phyloP scores from a whole-genome alignment of 257 asterid species.

The Ilex aquifolium region DNA sequence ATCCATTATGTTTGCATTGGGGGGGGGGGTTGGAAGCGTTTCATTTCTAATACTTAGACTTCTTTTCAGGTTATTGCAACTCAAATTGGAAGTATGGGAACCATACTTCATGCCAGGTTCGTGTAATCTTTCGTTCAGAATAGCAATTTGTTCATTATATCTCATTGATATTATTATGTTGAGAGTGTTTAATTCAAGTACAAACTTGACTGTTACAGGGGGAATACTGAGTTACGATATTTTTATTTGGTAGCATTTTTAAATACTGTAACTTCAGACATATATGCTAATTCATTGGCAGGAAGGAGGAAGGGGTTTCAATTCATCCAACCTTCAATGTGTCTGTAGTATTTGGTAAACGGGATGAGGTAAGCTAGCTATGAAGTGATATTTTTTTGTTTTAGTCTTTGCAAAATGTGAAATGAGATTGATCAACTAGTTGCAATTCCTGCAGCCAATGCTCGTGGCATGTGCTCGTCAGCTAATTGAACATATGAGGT shows the following conservation, averaged over 20 bases:
- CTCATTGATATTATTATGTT: neutral
- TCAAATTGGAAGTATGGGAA: slow-evolving; percentile 97
- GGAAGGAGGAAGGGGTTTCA: slow-evolving; percentile 86
- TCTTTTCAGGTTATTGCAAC: slow-evolving; percentile 68
- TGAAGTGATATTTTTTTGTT: neutral
- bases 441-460: slow-evolving; percentile 60
- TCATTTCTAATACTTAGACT: neutral
- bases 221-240: neutral
- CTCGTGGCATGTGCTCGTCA: slow-evolving; percentile 82
- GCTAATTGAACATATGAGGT: slow-evolving; percentile 85
- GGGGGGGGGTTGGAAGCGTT: neutral
- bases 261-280: neutral
- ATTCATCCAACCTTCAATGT: slow-evolving; percentile 68
- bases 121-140: neutral
- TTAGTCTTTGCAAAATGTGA: neutral
- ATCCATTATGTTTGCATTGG: neutral
- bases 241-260: slow-evolving; percentile 2
- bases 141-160: slow-evolving; percentile 1
- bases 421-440: slow-evolving; percentile 10
- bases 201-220: neutral
- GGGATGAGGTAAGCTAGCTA: slow-evolving; percentile 61
- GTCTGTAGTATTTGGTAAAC: slow-evolving; percentile 69
- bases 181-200: neutral
- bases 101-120: slow-evolving; percentile 84
- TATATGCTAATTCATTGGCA: slow-evolving; percentile 21